phyloP scores from a whole-genome alignment of 129 eudicot species.

The Solidago caesia region DNA sequence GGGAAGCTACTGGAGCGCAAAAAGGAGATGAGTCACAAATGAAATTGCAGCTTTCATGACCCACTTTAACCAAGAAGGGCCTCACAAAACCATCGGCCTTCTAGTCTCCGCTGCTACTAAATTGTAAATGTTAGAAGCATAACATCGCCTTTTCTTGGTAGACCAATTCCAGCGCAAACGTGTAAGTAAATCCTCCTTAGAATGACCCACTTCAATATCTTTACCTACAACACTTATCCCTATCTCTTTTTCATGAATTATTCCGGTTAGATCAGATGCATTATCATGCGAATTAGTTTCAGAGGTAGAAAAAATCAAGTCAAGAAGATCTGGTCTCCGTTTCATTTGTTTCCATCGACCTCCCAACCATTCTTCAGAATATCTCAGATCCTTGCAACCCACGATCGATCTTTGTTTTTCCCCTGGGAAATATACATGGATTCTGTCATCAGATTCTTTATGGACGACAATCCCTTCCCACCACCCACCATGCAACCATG shows the following conservation, averaged over 20 bases:
- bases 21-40: conserved; percentile 34
- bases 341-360: conserved; percentile 53
- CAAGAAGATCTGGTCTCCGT: conserved; percentile 50
- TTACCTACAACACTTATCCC: neutral
- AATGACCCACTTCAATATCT: conserved; percentile 26
- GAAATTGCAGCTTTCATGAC: conserved; percentile 53
- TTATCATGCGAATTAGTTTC: conserved; percentile 26
- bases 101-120: conserved; percentile 23
- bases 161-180: conserved; percentile 65
- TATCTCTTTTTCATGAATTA: conserved; percentile 9
- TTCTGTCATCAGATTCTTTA: conserved; percentile 46
- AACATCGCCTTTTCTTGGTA: conserved; percentile 49
- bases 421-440: conserved; percentile 75
- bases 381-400: conserved; percentile 45
- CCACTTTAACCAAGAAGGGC: conserved; percentile 2
- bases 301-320: conserved; percentile 15
- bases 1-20: conserved; percentile 45
- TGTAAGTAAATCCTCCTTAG: conserved; percentile 43
- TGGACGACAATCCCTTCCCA: conserved; percentile 89
- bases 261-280: conserved; percentile 1
- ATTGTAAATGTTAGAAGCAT: conserved; percentile 26
- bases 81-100: conserved; percentile 29
- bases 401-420: conserved; percentile 46
- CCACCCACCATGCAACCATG: conserved; percentile 92
- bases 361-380: conserved; percentile 73